These are phyloP conservation scores for Aegilops bicornis DNA, from an alignment of 176 grass and related monocot species.

Conservation along the genomic window DNA sequence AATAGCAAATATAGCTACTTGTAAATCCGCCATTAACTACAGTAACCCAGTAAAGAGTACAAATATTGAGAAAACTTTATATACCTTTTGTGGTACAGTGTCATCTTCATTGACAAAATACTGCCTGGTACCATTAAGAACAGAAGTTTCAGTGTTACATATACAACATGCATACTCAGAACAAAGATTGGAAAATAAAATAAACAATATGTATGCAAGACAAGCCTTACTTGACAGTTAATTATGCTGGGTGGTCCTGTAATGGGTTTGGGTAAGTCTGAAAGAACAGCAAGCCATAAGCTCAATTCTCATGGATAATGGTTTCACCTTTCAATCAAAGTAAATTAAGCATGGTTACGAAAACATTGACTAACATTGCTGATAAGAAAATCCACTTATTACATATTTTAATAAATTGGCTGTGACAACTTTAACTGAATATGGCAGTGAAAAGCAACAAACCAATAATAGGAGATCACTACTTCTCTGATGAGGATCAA, in stretches of 20 bases:
- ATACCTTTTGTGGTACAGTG: slow-evolving; percentile 81
- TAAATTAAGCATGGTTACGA: background rate
- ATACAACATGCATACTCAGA: slow-evolving; percentile 18
- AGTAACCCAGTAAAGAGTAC: background rate
- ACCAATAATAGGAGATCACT: background rate
- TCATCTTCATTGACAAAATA: slow-evolving; percentile 94
- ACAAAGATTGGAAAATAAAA: background rate
- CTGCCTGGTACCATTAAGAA: slow-evolving; percentile 57
- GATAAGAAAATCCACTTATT: background rate
- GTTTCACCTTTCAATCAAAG: background rate
- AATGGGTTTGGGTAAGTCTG: slow-evolving; percentile 85
- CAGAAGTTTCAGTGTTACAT: slow-evolving; percentile 12
- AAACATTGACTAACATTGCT: too few relatives aligned
- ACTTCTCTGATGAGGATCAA: background rate
- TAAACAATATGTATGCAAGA: background rate
- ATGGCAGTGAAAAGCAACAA: background rate
- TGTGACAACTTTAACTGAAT: background rate
- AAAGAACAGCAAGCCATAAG: slow-evolving; percentile 36
- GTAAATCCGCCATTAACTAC: background rate
- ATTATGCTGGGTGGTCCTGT: slow-evolving; percentile 85
- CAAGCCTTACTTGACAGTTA: slow-evolving; percentile 74
- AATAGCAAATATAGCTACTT: background rate
- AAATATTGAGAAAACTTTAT: background rate
- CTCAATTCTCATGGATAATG: background rate
- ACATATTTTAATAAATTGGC: background rate